Evolutionary conservation across 805 yeast species (phyloP), one percentile per base, ranked within the genome.

Genomic region (Pichia nanzhaoensis): DNA sequence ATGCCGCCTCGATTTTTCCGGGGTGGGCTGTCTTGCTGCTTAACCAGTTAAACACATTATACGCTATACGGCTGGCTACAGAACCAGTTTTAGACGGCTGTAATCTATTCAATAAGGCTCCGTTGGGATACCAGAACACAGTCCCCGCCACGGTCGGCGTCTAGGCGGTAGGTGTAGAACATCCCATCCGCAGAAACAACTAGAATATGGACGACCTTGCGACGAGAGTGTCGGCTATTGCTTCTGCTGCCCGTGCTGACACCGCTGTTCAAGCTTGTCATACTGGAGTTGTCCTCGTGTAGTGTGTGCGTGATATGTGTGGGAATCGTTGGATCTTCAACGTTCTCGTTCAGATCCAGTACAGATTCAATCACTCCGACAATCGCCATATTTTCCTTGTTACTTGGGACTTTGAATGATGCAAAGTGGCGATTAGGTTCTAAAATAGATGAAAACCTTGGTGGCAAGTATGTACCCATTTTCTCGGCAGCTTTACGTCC

Each of bases 371-470:
- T 70, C 50, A 81, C 73, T 2, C 78, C 77, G 5, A 72, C 75
- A 19, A 72, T 73, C 13, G 74, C 69, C 47, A 69, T 68, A 1
- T 68, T 67, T 8, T 73, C 76, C 24, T 60, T 61, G 1, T 69
- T 63, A 0, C 73, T 67, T 1, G 75, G 64, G 45, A 73, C 71
- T 47, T 69, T 67, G 35, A 67, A 69, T 27, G 88, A 87, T 0
- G 98, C 98, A 73, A 93, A 93, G 60, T 91, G 97, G 48, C 99
- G 73, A 17, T 86, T 80, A 7, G 97, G 95, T 59, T 91, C 97
- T 56, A 91, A 68, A 48, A 91, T 82, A 0, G 95, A 87, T 2
- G 91, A 79, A 46, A 91, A 82, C 44, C 86, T 78, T 12, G 84
- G 80, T 2, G 97, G 96, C 24, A 90, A 70, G 50, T 83, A 84